Evolutionary conservation across 192 early-diverging fungal genomes (phyloP).

Genomic region (Gaertneriomyces semiglobifer): DNA sequence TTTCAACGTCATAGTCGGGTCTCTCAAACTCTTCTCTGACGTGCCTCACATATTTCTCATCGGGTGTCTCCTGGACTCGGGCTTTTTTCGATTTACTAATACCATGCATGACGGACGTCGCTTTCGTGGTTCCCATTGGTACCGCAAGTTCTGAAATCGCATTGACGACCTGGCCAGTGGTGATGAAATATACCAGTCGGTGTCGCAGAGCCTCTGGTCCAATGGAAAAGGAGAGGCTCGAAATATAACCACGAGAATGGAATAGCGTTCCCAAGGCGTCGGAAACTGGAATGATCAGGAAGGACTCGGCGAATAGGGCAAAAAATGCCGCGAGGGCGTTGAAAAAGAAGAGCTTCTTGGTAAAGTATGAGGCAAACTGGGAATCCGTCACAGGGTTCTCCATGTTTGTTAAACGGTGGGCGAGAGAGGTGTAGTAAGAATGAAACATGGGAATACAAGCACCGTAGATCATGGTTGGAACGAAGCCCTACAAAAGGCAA

Average conservation of each 20-base stretch:
- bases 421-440: constrained; percentile 59
- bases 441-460: constrained; percentile 69
- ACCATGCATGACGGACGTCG: constrained; percentile 8
- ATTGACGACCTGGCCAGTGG: constrained; percentile 79
- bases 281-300: constrained; percentile 83
- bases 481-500: constrained; percentile 46
- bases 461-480: constrained; percentile 73
- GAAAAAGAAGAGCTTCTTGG: constrained; percentile 85
- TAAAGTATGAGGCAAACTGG: constrained; percentile 63
- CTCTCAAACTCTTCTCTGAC: constrained; percentile 58
- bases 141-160: constrained; percentile 70
- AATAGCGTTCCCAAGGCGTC: constrained; percentile 60
- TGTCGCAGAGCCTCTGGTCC: constrained; percentile 54
- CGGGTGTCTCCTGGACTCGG: constrained; percentile 36
- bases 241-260: constrained; percentile 25
- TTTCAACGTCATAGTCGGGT: constrained; percentile 77
- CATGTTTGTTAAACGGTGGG: constrained; percentile 64
- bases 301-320: constrained; percentile 81
- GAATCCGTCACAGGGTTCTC: constrained; percentile 81
- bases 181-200: constrained; percentile 72
- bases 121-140: constrained; percentile 55
- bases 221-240: constrained; percentile 24
- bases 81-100: constrained; percentile 25
- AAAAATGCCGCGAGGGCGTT: constrained; percentile 79
- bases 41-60: constrained; percentile 50